These are phyloP conservation scores for Dissophora globulifera DNA, from an alignment of 192 early-diverging fungal species.

Conservation along the genomic window DNA sequence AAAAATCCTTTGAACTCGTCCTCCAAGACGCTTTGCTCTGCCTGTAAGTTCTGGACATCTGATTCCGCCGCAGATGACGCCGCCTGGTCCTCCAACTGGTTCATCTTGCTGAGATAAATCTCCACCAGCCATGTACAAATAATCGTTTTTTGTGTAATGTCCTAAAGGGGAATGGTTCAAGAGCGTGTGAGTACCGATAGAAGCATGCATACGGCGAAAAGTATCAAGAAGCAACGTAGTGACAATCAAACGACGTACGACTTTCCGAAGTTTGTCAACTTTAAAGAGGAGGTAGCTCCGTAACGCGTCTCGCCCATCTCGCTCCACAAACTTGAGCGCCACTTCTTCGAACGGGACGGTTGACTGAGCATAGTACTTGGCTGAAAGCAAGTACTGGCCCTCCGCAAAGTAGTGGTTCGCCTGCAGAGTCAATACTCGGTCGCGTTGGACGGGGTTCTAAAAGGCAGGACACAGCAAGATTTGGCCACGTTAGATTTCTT, in stretches of 20 bases:
- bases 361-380: constrained; percentile 87
- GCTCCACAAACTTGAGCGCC: constrained; percentile 83
- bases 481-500: no score
- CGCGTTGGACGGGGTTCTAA: constrained; percentile 75
- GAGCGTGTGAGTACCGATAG: no score
- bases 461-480: no score
- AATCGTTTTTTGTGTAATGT: constrained; percentile 82
- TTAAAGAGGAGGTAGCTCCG: constrained; percentile 82
- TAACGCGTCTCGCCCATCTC: constrained; percentile 78
- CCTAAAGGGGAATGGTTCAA: constrained; percentile 67
- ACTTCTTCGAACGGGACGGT: constrained; percentile 90
- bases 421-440: constrained; percentile 83
- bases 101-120: constrained; percentile 83
- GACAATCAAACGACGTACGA: constrained; percentile 54
- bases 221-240: background rate
- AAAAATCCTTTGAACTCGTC: constrained; percentile 82
- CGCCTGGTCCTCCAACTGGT: constrained; percentile 67
- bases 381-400: constrained; percentile 77
- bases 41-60: constrained; percentile 57
- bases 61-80: constrained; percentile 57
- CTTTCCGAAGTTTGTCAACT: constrained; percentile 71
- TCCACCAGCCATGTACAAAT: constrained; percentile 91
- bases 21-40: constrained; percentile 68
- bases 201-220: constrained; percentile 1
- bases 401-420: constrained; percentile 88